A percentile compares a stretch with the other conserved stretches of the same genome.
Evolutionary conservation across 305 asterid species (phyloP).

Genomic region (Plantago rigida): DNA sequence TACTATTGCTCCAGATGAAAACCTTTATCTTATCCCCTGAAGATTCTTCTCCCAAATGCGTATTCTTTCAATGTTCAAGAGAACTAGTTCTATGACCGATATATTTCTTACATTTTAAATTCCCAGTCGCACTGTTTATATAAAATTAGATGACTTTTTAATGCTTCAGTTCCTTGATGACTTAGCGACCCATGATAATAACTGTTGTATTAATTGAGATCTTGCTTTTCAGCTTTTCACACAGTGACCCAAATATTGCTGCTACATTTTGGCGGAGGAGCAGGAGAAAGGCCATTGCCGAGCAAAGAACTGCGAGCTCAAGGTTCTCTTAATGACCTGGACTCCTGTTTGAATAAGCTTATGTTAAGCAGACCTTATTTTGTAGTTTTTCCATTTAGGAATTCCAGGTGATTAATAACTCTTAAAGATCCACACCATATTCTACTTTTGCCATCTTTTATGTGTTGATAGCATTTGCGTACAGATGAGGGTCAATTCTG

Average conservation of each 20-base stretch:
- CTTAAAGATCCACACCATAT: conserved; percentile 2
- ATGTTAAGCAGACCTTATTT: conserved; percentile 4
- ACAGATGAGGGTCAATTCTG: conserved; percentile 12
- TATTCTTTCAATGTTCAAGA: conserved; percentile 18
- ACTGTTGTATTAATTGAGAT: conserved; percentile 20
- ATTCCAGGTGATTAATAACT: conserved; percentile 14
- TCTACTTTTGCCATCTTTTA: conserved; percentile 16
- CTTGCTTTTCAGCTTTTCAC: conserved; percentile 54
- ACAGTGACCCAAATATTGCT: conserved; percentile 83
- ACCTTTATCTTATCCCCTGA: conserved; percentile 15
- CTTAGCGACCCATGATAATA: background rate
- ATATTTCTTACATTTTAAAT: background rate
- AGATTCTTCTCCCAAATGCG: background rate
- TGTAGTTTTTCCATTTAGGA: conserved; percentile 15
- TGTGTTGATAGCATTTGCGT: conserved; percentile 9
- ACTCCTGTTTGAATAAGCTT: conserved; percentile 25
- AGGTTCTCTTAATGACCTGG: conserved; percentile 46
- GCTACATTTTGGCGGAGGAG: conserved; percentile 90
- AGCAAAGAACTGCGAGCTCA: conserved; percentile 92
- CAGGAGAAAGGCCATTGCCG: conserved; percentile 75
- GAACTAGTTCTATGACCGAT: conserved; percentile 12
- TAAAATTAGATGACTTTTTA: conserved; percentile 26
- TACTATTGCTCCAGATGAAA: conserved; percentile 19
- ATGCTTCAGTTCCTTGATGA: conserved; percentile 43
- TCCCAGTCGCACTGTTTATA: background rate